phyloP scores from a whole-genome alignment of 306 rosid genomes.

The Glycyrrhiza uralensis region DNA sequence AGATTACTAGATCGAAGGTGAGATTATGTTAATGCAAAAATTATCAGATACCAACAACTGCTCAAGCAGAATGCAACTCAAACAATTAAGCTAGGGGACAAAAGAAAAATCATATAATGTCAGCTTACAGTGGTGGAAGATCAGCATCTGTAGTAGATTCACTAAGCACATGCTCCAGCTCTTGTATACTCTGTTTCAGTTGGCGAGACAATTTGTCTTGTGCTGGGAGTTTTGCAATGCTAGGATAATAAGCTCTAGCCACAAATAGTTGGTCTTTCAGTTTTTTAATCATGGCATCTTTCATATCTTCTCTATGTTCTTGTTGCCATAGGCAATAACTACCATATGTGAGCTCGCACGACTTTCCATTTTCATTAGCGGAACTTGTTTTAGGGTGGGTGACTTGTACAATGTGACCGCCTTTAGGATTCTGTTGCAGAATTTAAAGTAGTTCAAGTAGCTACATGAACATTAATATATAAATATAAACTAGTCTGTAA shows the following conservation, averaged over 20 bases:
- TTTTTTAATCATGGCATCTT: slow-evolving; percentile 73
- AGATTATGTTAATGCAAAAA: neutral
- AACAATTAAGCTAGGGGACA: slow-evolving; percentile 2
- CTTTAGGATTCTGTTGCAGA: slow-evolving; percentile 57
- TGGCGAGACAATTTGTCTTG: slow-evolving; percentile 76
- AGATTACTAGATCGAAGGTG: slow-evolving; percentile 6
- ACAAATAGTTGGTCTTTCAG: slow-evolving; percentile 95
- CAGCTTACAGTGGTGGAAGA: slow-evolving; percentile 87
- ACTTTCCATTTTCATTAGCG: slow-evolving; percentile 57
- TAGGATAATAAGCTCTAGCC: slow-evolving; percentile 94
- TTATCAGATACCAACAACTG: slow-evolving; percentile 12
- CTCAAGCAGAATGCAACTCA: slow-evolving; percentile 13
- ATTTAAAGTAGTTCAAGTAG: slow-evolving; percentile 27
- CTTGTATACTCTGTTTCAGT: slow-evolving; percentile 90
- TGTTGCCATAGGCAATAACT: slow-evolving; percentile 88
- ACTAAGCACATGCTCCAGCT: slow-evolving; percentile 87
- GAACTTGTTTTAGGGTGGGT: slow-evolving; percentile 33
- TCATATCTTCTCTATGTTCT: slow-evolving; percentile 78
- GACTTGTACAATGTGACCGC: slow-evolving; percentile 32
- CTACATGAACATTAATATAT: slow-evolving; percentile 5
- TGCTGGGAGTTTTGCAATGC: slow-evolving; percentile 77
- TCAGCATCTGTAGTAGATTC: slow-evolving; percentile 84
- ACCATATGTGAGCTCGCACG: slow-evolving; percentile 81
- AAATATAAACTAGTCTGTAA: slow-evolving; percentile 15
- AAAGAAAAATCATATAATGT: slow-evolving; percentile 15